Base-by-base conservation (phyloP, 2,329 filamentous ascomycete species). In the Penicillium griseofulvum region DNA sequence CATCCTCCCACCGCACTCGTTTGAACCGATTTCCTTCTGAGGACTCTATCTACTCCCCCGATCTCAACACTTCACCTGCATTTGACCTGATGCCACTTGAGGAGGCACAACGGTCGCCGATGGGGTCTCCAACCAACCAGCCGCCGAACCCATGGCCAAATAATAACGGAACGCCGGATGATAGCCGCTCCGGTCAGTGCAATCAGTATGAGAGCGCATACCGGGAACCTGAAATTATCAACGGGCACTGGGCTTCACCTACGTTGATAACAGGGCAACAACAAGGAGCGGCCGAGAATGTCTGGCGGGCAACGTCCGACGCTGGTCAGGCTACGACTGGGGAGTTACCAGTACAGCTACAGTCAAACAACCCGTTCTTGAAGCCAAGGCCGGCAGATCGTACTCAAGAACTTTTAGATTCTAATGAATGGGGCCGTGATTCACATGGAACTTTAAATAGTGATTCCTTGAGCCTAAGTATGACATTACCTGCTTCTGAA, bases 331-430 rank as follows among this genome's bases (percentile, higher is more conserved):
- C 49, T 12, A 51, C 58, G 16, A 57, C 60, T 22, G 64, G 65
- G 52, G 66, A 68, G 46, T 56, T 67, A 26, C 65, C 70, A 0
- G 58, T 66, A 31, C 69, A 68, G 43, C 61, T 75, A 24, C 70
- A 66, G 49, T 75, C 73, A 16, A 76, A 75, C 46, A 76, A 76
- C 37, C 73, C 73, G 6, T 76, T 76, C 41, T 43, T 75, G 48
- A 74, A 70, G 50, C 54, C 68, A 3, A 63, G 64, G 29, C 57
- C 57, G 4, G 41, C 46, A 26, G 50, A 65, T 19, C 51, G 57
- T 29, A 61, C 66, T 10, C 57, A 60, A 11, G 62, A 65, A 26
- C 57, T 64, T 12, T 62, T 59, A 49, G 60, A 65, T 8, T 55
- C 56, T 14, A 61, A 57, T 45, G 60, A 61, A 9, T 65, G 59